phyloP scores from a whole-genome alignment of 805 yeast genomes.

The Kluyveromyces lactis region DNA sequence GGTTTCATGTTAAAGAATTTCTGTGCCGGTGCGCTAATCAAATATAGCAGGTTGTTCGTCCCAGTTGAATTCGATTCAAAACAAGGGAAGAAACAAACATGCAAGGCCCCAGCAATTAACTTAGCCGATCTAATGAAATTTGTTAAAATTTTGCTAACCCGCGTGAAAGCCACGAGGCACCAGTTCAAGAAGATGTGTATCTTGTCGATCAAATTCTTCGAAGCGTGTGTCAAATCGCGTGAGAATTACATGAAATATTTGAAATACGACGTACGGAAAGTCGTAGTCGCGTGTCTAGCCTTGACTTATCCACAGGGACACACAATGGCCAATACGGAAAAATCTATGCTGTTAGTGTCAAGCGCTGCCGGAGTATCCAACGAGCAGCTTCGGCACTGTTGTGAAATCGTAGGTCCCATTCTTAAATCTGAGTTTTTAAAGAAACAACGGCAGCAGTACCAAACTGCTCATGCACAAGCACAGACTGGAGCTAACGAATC shows the following conservation, averaged over 20 bases:
- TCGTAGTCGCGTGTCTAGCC: slow-evolving; percentile 17
- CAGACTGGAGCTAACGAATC: too few relatives aligned
- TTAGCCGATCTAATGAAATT: not conserved
- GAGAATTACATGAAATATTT: slow-evolving; percentile 16
- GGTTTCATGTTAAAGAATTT: slow-evolving; percentile 15
- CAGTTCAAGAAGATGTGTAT: slow-evolving; percentile 23
- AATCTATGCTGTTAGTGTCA: slow-evolving; percentile 10
- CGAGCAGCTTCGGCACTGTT: slow-evolving; percentile 18
- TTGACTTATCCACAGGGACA: slow-evolving; percentile 13
- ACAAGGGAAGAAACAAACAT: too few relatives aligned
- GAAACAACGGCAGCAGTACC: not conserved
- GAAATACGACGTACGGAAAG: slow-evolving; percentile 14
- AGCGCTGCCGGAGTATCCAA: slow-evolving; percentile 17
- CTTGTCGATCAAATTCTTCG: slow-evolving; percentile 17
- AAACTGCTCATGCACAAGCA: too few relatives aligned
- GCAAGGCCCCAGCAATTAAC: not conserved
- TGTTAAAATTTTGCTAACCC: slow-evolving; percentile 7
- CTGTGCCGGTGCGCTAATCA: slow-evolving; percentile 9
- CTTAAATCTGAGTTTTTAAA: not conserved
- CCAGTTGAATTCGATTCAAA: not conserved
- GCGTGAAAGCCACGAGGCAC: slow-evolving; percentile 12
- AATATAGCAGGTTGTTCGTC: slow-evolving; percentile 6
- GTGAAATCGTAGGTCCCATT: slow-evolving; percentile 20
- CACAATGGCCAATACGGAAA: slow-evolving; percentile 10
- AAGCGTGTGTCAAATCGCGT: slow-evolving; percentile 12